Base-by-base conservation (phyloP, 2,329 filamentous ascomycete species). In the Sporothrix variecibatus region DNA sequence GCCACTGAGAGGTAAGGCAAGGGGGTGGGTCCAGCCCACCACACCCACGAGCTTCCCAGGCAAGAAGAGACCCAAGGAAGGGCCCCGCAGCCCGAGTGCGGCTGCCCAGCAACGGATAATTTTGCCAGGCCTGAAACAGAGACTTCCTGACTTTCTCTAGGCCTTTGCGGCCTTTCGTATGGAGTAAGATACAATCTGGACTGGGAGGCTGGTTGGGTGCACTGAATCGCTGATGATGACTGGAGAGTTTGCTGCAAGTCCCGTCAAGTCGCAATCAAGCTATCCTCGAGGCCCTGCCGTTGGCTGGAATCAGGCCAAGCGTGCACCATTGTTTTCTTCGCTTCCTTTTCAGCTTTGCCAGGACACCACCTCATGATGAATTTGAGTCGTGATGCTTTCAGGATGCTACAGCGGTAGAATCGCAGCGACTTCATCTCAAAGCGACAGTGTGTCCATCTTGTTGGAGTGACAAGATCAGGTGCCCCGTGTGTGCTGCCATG, bases 91-190 rank as follows among this genome's bases (percentile, higher is more conserved):
- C 58, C 23, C 46, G 62, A 69, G 34, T 28, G 62, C 28, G 70
- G 71, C 74, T 75, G 71, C 71, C 74, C 71, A 60, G 74, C 74
- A 74, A 74, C 73, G 69, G 60, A 40, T 56, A 38, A 51, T 26
- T 40, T 56, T 20, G 46, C 26, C 49, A 60, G 51, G 51, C 69
- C 53, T 60, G 69, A 43, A 71, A 60, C 69, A 58, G 23, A 43
- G 31, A 6, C 26, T 5, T 56, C 12, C 12, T 43, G 40, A 15
- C 8, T 15, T 15, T 43, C 6, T 43, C 34, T 43, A 9, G 8
- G 40, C 40, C 8, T 43, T 43, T 43, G 40, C 9, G 40, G 40
- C 15, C 15, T 49, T 49, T 17, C 15, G 43, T 49, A 15, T 15
- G n/a, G n/a, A n/a, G n/a, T n/a, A n/a, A n/a, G n/a, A 49, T 49